Evolutionary conservation across 495 filamentous ascomycete genomes (phyloP), one percentile per base, ranked within the genome.

Genomic region (Trichoderma asperelloides): DNA sequence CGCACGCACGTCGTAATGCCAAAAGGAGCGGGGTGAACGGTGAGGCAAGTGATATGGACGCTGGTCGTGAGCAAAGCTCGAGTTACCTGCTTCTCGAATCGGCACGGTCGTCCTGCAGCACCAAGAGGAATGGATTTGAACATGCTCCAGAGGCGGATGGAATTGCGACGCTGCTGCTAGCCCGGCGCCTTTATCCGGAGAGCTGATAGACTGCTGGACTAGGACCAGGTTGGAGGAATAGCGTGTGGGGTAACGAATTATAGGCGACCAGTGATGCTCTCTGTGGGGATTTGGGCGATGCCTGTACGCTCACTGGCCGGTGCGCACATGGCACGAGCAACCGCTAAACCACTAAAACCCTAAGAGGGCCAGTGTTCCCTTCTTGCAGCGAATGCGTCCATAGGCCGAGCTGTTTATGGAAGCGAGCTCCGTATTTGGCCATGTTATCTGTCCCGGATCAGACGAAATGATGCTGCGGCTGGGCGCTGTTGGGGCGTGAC

Each of bases 161-260:
- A 30, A 21, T 15, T 55, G 49, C 49, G 55, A 60, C 25, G 55
- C 55, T 25, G 55, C 15, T 60, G 49, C 49, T 60, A n/a, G 55
- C 25, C 25, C 12, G 55, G 27, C 23, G 27, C 9, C 55, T 60
- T 60, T 60, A 60, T 60, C 55, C 55, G 55, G 55, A 60, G 55
- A 28, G 55, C 23, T 60, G 47, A 51, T 51, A 51, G 21, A 37
- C 43, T 13, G 6, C 15, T 30, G 55, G 25, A 30, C 25, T 30
- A 12, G 55, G 55, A 60, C 25, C 23, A 30, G 55, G 55, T 9
- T 28, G 55, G 8, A 60, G 55, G 25, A 60, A 60, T 60, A 60
- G 55, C 55, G 55, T 60, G 55, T 60, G 55, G 55, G 55, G 55
- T 60, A 60, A 60, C 12, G 23, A 18, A 28, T 28, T 47, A n/a